Conservation (phyloP, 768 basidiomycete genomes). For the Strobilomyces confusus region DNA sequence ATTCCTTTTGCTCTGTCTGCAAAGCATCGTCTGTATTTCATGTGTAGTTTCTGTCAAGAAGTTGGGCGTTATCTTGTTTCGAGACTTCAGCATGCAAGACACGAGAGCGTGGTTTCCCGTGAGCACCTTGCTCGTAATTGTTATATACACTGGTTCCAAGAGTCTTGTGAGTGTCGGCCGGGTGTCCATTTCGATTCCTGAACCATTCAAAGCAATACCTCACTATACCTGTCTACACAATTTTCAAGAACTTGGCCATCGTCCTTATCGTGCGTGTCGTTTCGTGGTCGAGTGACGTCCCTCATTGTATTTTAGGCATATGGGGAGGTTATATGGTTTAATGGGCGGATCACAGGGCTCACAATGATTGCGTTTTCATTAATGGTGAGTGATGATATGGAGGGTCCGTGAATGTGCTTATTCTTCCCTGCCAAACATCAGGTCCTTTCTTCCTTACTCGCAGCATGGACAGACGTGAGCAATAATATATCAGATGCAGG, state of each 20-base stretch:
- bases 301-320: conserved; percentile 61
- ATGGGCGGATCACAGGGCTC: conserved; percentile 79
- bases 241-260: conserved; percentile 99
- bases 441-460: conserved; percentile 91
- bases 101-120: conserved; percentile 95
- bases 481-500: conserved; percentile 35
- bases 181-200: neutral
- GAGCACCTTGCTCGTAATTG: conserved; percentile 84
- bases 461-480: conserved; percentile 89
- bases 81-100: conserved; percentile 76
- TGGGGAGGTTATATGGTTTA: conserved; percentile 97
- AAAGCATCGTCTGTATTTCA: conserved; percentile 80
- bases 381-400: conserved; percentile 57
- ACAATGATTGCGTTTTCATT: conserved; percentile 87
- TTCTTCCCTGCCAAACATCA: conserved; percentile 25
- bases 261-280: conserved; percentile 79
- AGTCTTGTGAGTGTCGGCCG: conserved; percentile 67
- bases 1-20: conserved; percentile 88
- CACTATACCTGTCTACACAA: conserved; percentile 96
- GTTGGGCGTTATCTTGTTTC: conserved; percentile 76
- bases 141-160: conserved; percentile 98
- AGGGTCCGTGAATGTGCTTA: neutral
- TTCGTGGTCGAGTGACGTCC: neutral
- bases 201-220: conserved; percentile 75
- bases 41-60: conserved; percentile 76